Conservation (phyloP, 2,329 filamentous ascomycete genomes). For the Exophiala calicioides region DNA sequence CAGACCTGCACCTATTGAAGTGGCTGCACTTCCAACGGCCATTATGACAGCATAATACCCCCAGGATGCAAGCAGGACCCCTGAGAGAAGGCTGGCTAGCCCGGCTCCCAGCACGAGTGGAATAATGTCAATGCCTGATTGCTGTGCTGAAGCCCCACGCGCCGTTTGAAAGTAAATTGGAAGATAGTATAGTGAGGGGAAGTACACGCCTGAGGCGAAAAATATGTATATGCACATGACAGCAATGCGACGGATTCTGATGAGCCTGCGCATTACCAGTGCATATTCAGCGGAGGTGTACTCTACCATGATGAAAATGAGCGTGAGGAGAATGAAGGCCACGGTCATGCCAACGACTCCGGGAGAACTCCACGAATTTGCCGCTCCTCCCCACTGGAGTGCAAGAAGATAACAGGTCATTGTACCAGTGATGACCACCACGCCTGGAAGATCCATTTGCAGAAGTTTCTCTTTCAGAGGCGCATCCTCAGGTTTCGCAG, state of each 20-base stretch:
- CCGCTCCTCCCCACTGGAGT: too few relatives aligned
- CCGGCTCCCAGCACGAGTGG: conserved; percentile 42
- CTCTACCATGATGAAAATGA: too few relatives aligned
- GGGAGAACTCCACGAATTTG: too few relatives aligned
- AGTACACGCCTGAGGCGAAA: conserved; percentile 38
- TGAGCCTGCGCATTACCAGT: conserved; percentile 39
- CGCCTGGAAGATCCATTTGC: too few relatives aligned
- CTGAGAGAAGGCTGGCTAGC: conserved; percentile 36
- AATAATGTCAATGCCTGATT: conserved; percentile 44
- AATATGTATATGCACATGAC: conserved; percentile 39
- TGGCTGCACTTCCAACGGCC: conserved; percentile 28
- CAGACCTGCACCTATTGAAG: conserved; percentile 35
- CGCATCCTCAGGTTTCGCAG: too few relatives aligned
- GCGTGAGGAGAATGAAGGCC: too few relatives aligned
- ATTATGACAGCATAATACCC: conserved; percentile 33
- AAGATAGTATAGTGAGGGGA: conserved; percentile 46
- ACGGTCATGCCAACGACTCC: too few relatives aligned
- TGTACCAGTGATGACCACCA: too few relatives aligned
- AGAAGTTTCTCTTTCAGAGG: too few relatives aligned
- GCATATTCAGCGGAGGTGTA: conserved; percentile 42
- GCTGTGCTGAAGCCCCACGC: conserved; percentile 35
- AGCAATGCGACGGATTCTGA: conserved; percentile 40
- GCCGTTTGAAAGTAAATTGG: conserved; percentile 53
- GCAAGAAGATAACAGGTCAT: too few relatives aligned
- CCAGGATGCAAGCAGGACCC: conserved; percentile 33